phyloP scores from a whole-genome alignment of 1,284 basidiomycete species.

The Xerocomus subilludens region DNA sequence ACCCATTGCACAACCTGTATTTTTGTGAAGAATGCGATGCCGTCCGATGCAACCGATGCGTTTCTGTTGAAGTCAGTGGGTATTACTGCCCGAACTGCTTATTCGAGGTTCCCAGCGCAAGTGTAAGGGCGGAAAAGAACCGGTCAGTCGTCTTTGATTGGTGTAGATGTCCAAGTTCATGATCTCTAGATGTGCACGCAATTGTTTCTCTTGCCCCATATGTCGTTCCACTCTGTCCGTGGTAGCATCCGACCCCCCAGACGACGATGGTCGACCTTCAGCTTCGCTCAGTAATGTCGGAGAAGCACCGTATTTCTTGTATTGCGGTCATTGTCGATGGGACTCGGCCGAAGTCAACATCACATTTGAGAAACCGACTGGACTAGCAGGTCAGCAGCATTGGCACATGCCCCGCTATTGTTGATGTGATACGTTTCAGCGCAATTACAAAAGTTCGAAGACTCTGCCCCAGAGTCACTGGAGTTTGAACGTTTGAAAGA shows the following conservation, averaged over 20 bases:
- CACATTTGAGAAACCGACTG: constrained; percentile 95
- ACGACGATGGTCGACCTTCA: constrained; percentile 64
- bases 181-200: constrained; percentile 86
- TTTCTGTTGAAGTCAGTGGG: constrained; percentile 91
- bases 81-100: constrained; percentile 99
- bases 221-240: constrained; percentile 90
- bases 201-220: constrained; percentile 96
- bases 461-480: constrained; percentile 82
- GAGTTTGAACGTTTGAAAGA: constrained; percentile 95
- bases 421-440: constrained; percentile 60
- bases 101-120: constrained; percentile 98
- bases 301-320: constrained; percentile 89
- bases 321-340: constrained; percentile 95
- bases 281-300: constrained; percentile 69
- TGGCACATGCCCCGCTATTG: not conserved
- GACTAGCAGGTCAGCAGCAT: constrained; percentile 78
- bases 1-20: constrained; percentile 86
- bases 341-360: constrained; percentile 91
- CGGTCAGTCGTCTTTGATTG: constrained; percentile 61
- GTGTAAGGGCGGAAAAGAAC: constrained; percentile 95
- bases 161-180: constrained; percentile 25
- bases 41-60: constrained; percentile 92
- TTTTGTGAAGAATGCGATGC: constrained; percentile 99
- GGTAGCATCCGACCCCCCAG: constrained; percentile 86
- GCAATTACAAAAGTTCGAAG: constrained; percentile 88